Evolutionary conservation across 768 basidiomycete species (phyloP), one percentile per base, ranked within the genome.

Genomic region (Postia placenta): DNA sequence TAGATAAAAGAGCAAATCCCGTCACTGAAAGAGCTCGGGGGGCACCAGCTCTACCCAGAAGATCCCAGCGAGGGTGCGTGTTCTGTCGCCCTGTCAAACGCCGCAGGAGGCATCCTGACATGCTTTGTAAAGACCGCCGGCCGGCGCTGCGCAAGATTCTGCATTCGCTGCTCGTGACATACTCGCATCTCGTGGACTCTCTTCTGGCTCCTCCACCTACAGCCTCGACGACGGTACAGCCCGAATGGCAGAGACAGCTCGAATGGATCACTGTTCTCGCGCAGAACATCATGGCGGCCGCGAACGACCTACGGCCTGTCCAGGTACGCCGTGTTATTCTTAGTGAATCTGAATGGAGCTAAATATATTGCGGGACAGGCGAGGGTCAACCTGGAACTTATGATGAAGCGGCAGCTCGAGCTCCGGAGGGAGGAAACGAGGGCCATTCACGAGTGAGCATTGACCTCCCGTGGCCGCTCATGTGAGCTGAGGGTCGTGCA

Each of bases 271-370:
- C 76, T 11, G 72, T 87, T 1, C 76, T 92, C 46, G 81, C 81
- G 5, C 86, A 90, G 64, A 95, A 94, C 63, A 75, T 95, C 49
- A 89, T 93, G 80, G 87, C 85, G 12, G 87, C 88, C 15, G 88
- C 87, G 30, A 95, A 95, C 60, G 91, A 92, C 58, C 67, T 94
- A 44, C 79, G 92, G 22, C 92, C 91, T 0, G 86, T 92, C 4
- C 92, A 94, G 76, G 90, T 83, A 22, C 11, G 67, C 61, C 54
- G 37, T 47, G 40, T 14, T 39, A 27, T 38, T 33, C 15, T 11
- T n/a, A 48, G 14, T 36, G 28, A 20, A 24, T 19, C 17, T n/a
- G n/a, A n/a, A n/a, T n/a, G 44, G 44, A n/a, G 15, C 24, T 50
- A 27, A 19, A 33, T 23, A 11, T 30, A 6, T 40, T 43, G 20